A percentile compares a stretch with the other conserved stretches of the same genome.
phyloP scores from a whole-genome alignment of 202 grass and related monocot genomes.

The Dendrocalamus latiflorus region DNA sequence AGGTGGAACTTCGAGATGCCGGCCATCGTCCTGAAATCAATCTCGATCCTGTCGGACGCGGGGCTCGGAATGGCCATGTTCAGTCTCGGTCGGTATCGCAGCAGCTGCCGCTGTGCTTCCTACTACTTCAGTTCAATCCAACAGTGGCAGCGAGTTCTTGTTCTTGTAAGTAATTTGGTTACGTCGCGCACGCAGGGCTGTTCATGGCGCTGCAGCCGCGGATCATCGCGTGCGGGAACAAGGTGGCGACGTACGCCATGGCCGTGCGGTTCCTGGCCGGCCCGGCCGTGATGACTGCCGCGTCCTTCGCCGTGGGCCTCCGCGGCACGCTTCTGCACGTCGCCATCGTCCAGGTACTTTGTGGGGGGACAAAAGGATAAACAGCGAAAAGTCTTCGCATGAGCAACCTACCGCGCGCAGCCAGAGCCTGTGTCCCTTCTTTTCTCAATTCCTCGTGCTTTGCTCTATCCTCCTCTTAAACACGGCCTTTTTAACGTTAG shows the following conservation, averaged over 20 bases:
- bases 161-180: background rate
- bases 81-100: slow-evolving; percentile 74
- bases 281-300: slow-evolving; percentile 74
- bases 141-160: background rate
- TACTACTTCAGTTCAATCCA: background rate
- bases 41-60: slow-evolving; percentile 97
- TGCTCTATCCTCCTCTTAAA: no score
- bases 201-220: slow-evolving; percentile 97
- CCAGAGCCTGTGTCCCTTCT: background rate
- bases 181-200: slow-evolving; percentile 55
- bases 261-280: slow-evolving; percentile 81
- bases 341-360: slow-evolving; percentile 90
- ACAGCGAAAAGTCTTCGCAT: slow-evolving; percentile 22
- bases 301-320: slow-evolving; percentile 89
- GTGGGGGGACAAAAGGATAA: background rate
- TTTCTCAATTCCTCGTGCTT: slow-evolving; percentile 21
- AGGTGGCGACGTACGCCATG: slow-evolving; percentile 83
- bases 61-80: slow-evolving; percentile 99
- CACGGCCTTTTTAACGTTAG: background rate
- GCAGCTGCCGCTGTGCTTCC: background rate
- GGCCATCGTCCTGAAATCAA: slow-evolving; percentile 76
- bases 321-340: slow-evolving; percentile 82
- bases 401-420: background rate
- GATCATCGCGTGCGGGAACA: slow-evolving; percentile 96
- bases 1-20: slow-evolving; percentile 98